Base-by-base conservation (phyloP, 768 basidiomycete species). In the Pulveroboletus frians region DNA sequence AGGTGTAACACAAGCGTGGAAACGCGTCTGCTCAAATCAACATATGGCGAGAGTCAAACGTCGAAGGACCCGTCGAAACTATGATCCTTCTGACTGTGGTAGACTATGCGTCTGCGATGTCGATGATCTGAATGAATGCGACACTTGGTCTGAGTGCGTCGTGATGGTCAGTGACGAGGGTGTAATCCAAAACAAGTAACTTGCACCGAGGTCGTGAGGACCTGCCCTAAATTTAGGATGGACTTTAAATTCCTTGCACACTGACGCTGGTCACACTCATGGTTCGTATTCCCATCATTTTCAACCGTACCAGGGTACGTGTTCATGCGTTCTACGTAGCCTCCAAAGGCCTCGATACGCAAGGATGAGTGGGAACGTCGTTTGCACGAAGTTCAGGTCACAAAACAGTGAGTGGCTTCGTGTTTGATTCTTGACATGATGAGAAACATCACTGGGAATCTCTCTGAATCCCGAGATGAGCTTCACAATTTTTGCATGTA, bases 391-490 rank as follows among this genome's bases (percentile, higher is more conserved):
- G 91, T 92, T 9, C 79, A 80, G 51, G 81, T 94, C 37, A 78
- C 88, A 27, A 95, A 95, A 76, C 72, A 83, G 94, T 97, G 80
- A 85, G 92, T 85, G 1, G 41, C 43, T 21, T 32, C 44, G 20
- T 46, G 13, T 36, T 54, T 59, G 50, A 48, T 45, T 57, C 51
- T 52, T 43, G 38, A 43, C 46, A 72, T 66, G 85, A 87, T 87
- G 85, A 88, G 69, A 73, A 26, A 78, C 68, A 73, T 64, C 68
- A 85, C 76, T 97, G 94, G 95, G 95, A 99, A 98, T 98, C 95
- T 98, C 95, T 93, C 95, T 85, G 92, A 91, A 69, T 69, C 65
- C 46, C 56, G 73, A 83, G 86, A 85, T 75, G 84, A 87, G 76
- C 23, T 43, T 59, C 62, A 71, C 78, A 76, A 76, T 66, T 74